Base-by-base conservation (phyloP, 1,284 basidiomycete species). In the Cryptococcus sp. region DNA sequence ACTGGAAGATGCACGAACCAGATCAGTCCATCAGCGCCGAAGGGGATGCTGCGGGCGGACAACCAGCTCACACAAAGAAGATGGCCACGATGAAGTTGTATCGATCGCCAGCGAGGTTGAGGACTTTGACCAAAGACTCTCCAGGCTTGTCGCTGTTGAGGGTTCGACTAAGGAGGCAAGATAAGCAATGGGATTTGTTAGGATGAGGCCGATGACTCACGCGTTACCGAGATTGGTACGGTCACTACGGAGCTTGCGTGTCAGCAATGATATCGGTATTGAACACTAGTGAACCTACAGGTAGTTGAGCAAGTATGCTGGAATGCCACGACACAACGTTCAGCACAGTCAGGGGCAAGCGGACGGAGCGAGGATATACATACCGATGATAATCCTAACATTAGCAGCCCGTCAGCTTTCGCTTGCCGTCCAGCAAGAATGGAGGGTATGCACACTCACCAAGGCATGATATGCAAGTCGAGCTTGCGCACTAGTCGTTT, bases 1-100 rank as follows among this genome's bases (percentile, higher is more conserved):
- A n/a, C 63, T 67, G 40, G 0, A 35, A 17, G 19, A 35, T 25
- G 30, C 30, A 35, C 10, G 25, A 25, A 25, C 25, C 25, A 25
- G 25, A 25, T 25, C 3, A 6, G 25, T 25, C 3, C 25, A 25
- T 25, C 25, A 25, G 25, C 25, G 25, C 25, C 3, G 25, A 25
- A 25, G 25, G 25, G 25, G 3, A 25, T 25, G n/a, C 25, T 25
- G 6, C 25, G 25, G 6, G 25, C 25, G 6, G 25, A 25, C 25
- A 25, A 25, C 25, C 25, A 35, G 30, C 65, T 52, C 25, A 67
- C 63, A 69, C 42, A 52, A 69, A 69, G 62, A 69, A 69, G 45
- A 69, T 69, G 25, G 67, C 67, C 0, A 69, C 67, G 20, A 69
- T 47, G 35, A 69, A 51, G 52, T 65, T 67, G 54, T 69, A 69